Conservation (phyloP, 805 yeast species). For the Hanseniaspora mollemarum region DNA sequence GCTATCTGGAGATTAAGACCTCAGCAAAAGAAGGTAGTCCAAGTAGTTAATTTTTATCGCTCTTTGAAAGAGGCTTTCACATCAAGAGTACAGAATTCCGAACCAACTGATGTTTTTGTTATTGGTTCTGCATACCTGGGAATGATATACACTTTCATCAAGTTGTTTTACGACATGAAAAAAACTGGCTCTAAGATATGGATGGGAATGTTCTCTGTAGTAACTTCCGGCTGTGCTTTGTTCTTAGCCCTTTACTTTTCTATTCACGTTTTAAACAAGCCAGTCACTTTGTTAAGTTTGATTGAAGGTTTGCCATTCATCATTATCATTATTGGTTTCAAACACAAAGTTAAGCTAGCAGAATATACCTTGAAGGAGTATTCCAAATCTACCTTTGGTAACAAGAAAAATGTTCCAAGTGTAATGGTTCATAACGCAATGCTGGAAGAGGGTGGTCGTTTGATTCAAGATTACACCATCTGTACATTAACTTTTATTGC, state of each 20-base stretch:
- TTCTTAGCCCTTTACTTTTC: slow-evolving; percentile 62
- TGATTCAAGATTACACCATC: slow-evolving; percentile 61
- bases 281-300: slow-evolving; percentile 60
- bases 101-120: slow-evolving; percentile 70
- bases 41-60: slow-evolving; percentile 43
- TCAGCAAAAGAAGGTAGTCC: slow-evolving; percentile 43
- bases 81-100: slow-evolving; percentile 55
- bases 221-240: slow-evolving; percentile 74
- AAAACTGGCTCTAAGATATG: slow-evolving; percentile 74
- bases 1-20: slow-evolving; percentile 50
- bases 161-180: slow-evolving; percentile 64
- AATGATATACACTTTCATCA: slow-evolving; percentile 72
- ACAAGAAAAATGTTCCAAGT: slow-evolving; percentile 22
- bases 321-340: slow-evolving; percentile 85
- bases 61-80: slow-evolving; percentile 34
- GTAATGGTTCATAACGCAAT: slow-evolving; percentile 30
- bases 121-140: slow-evolving; percentile 73
- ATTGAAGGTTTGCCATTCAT: slow-evolving; percentile 90
- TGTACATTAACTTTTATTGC: slow-evolving; percentile 59
- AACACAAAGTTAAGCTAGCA: slow-evolving; percentile 67
- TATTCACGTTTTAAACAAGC: slow-evolving; percentile 43
- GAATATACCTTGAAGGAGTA: slow-evolving; percentile 39
- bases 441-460: slow-evolving; percentile 30
- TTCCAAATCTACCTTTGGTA: slow-evolving; percentile 29
- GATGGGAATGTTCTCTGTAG: slow-evolving; percentile 69